Percentiles rank a stretch among this genome's conserved stretches.
Conservation (phyloP, 805 yeast genomes). For the Scheffersomyces spartinae region DNA sequence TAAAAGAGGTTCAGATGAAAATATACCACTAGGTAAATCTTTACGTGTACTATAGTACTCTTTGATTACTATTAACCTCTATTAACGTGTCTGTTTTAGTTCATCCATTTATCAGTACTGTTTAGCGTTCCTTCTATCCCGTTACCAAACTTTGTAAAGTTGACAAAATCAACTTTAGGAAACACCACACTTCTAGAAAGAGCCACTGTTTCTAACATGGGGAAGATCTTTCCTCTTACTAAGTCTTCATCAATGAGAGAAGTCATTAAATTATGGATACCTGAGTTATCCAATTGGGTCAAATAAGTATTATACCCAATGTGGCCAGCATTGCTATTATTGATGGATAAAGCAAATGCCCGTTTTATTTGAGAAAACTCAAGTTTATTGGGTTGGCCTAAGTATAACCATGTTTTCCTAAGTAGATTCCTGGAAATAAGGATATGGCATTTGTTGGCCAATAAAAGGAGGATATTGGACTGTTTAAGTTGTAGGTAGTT, state of each 20-base stretch:
- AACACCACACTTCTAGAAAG: conserved; percentile 33
- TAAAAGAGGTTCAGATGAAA: no score
- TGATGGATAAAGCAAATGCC: conserved; percentile 1
- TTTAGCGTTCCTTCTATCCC: no score
- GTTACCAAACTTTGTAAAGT: no score
- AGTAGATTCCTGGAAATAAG: conserved; percentile 34
- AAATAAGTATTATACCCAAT: not conserved
- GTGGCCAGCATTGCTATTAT: no score
- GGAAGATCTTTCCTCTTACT: conserved; percentile 39
- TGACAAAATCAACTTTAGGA: no score
- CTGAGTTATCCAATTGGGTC: conserved; percentile 18
- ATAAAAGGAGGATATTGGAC: conserved; percentile 26
- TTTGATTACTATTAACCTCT: no score
- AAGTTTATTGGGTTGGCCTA: conserved; percentile 1
- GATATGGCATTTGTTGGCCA: conserved; percentile 34
- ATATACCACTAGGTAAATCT: no score
- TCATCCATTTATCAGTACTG: no score
- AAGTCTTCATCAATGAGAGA: conserved; percentile 43
- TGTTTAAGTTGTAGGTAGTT: conserved; percentile 25
- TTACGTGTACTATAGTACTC: no score
- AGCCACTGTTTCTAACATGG: conserved; percentile 26
- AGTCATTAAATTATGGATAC: conserved; percentile 39
- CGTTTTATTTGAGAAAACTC: not conserved
- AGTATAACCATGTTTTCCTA: conserved; percentile 23
- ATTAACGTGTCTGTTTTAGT: no score